phyloP scores from a whole-genome alignment of 371 early-diverging fungal genomes.

The Chytridiales sp. region DNA sequence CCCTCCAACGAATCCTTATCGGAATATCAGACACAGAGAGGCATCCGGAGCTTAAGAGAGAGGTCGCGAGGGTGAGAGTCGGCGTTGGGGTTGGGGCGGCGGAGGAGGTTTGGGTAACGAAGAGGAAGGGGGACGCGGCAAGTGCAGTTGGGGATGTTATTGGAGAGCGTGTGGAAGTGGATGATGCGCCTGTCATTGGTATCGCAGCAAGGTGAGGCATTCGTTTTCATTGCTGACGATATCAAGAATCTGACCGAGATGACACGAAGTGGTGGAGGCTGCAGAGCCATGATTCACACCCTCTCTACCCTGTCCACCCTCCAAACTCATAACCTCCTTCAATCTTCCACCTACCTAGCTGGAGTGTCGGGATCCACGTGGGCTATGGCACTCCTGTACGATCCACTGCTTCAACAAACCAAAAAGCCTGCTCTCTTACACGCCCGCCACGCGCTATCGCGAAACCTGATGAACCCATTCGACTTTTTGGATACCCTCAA shows the following conservation, averaged over 20 bases:
- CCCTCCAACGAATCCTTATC: no score
- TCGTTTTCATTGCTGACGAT: neutral
- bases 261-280: conserved; percentile 22
- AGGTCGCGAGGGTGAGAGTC: no score
- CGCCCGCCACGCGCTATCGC: neutral
- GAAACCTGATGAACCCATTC: conserved; percentile 15
- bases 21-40: no score
- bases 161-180: conserved; percentile 16
- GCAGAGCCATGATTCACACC: conserved; percentile 26
- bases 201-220: conserved; percentile 16
- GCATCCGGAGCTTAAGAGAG: no score
- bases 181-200: conserved; percentile 16
- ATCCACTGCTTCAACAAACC: neutral
- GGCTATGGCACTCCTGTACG: conserved; percentile 26
- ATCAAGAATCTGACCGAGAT: neutral
- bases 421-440: neutral
- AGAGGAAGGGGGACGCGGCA: no score
- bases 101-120: no score
- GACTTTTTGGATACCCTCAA: conserved; percentile 15
- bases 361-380: conserved; percentile 30
- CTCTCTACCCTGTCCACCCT: conserved; percentile 7
- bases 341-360: conserved; percentile 17
- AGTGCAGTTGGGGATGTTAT: no score
- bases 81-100: no score
- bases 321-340: conserved; percentile 9